Evolutionary conservation across 805 yeast species (phyloP), one percentile per base, ranked within the genome.

Genomic region (Candida silvicultrix): DNA sequence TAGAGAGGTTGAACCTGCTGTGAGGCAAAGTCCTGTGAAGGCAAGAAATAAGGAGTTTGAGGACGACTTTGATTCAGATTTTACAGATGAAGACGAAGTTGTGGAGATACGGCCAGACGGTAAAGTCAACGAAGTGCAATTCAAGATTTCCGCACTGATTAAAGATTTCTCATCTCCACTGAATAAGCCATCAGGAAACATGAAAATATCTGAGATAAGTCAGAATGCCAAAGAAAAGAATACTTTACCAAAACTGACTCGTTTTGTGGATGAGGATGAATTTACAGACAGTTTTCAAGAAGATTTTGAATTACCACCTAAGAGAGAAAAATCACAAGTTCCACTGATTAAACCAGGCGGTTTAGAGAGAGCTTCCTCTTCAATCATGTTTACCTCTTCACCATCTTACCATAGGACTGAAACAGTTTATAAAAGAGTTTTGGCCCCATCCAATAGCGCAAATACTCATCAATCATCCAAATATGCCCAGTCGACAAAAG

Each of bases 331-430:
- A 18, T 23, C n/a, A 16, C 15, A 32, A 32, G 14, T 15, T 15
- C 35, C 6, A 38, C 16, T 22, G 43, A 3, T 21, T 19, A n/a
- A 19, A 5, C 22, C 37, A 31, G 20, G 37, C 19, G 16, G 22
- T 35, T 3, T 16, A 3, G 10, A 9, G 7, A 5, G n/a, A 8
- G 22, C 34, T 16, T 12, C 41, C 2, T 25, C 41, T 14, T 23
- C 41, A 4, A 9, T 39, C 18, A 19, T 15, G 16, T 39, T 28
- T 11, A 50, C 58, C 1, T 58, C 64, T 2, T 60, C 65, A 1
- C 65, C 65, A 2, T 35, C 56, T 6, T 58, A 56, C 41, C 64
- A 60, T 39, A 47, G 55, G 36, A 49, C 53, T 3, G 63, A 59
- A 42, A 60, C 60, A 1, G 34, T 53, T 2, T 42, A 49, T 32